phyloP scores from a whole-genome alignment of 305 asterid species.

The Fraxinus dipetala region DNA sequence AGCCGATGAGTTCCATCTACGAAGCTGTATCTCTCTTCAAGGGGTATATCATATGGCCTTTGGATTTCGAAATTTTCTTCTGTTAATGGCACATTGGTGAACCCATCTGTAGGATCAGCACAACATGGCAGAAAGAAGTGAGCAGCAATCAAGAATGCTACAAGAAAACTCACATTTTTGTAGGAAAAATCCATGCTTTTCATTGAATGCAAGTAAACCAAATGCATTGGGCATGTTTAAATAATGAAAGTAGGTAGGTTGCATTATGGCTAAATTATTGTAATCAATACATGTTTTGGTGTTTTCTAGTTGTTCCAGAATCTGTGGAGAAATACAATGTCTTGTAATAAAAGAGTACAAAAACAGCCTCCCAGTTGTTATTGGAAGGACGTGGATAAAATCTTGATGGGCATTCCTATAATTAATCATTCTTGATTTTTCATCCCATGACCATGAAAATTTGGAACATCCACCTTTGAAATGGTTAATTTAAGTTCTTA shows the following conservation, averaged over 20 bases:
- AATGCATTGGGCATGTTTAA: background rate
- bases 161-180: background rate
- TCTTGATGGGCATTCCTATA: background rate
- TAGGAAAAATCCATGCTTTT: background rate
- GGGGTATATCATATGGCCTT: slow-evolving; percentile 34
- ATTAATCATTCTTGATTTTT: background rate
- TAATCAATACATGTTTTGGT: background rate
- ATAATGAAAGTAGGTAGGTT: background rate
- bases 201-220: background rate
- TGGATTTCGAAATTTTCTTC: slow-evolving; percentile 30
- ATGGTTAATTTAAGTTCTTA: background rate
- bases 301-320: background rate
- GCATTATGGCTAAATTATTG: background rate
- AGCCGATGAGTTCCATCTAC: slow-evolving; percentile 30
- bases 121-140: background rate
- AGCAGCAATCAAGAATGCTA: background rate
- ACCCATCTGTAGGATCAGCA: slow-evolving; percentile 42
- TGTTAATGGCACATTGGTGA: slow-evolving; percentile 30
- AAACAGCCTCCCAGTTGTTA: background rate
- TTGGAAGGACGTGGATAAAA: background rate
- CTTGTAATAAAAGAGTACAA: background rate
- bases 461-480: background rate
- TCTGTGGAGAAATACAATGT: background rate
- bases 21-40: slow-evolving; percentile 28
- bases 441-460: background rate